Base-by-base conservation (phyloP, 345 rosid genomes). In the Pugionium cornutum region DNA sequence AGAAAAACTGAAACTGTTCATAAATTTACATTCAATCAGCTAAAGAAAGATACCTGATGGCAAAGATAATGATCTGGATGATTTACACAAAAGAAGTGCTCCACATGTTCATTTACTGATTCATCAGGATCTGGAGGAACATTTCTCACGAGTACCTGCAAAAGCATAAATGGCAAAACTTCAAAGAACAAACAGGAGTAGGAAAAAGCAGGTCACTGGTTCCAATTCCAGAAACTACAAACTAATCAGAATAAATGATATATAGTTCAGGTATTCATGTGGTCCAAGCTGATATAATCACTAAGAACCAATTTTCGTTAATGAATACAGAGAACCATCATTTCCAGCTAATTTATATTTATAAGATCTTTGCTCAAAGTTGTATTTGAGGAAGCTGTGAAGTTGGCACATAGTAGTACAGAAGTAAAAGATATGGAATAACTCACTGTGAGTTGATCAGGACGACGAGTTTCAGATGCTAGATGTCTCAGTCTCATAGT, bases 111-210 rank as follows among this genome's bases (percentile, higher is more conserved):
- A 48, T 83, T 82, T 39, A 94, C 88, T 56, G 99, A 83, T 78
- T 90, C 99, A 72, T 94, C 99, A 6, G 96, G 83, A 82, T 94
- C 99, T 44, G 97, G 95, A 59, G 96, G 99, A 76, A 94, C 87
- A 84, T 90, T 90, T 78, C 96, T 80, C 44, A 94, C 96, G 26
- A 90, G 89, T 76, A 94, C 97, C 99, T 94, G 76, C 53, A 75
- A 64, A 30, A 43, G 5, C 66, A 58, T 27, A 36, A 39, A 30
- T 26, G 30, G 6, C 2, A 40, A 28, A 28, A 56, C 45, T n/a
- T 58, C 7, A 73, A 42, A 33, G 40, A 72, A 55, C 52, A 55
- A 47, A 6, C 1, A 50, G 1, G 48, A 53, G 36, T 53, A 37
- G 34, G 4, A 68, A 26, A 40, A 55, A n/a, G 7, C 70, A 53